phyloP scores from a whole-genome alignment of 257 asterid species.

The Scutellaria galericulata region DNA sequence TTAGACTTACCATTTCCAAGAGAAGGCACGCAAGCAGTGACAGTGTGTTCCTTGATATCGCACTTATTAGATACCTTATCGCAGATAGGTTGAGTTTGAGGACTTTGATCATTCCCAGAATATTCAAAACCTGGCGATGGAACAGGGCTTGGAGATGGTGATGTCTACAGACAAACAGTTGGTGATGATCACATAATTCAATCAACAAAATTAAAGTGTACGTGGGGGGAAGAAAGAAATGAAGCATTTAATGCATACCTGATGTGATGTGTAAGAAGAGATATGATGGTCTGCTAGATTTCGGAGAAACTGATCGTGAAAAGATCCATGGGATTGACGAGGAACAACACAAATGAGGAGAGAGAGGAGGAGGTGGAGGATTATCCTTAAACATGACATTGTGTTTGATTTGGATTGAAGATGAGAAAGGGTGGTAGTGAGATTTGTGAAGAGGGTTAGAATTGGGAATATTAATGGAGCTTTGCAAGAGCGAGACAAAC shows the following conservation, averaged over 20 bases:
- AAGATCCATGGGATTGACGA: background rate
- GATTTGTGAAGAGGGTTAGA: no score
- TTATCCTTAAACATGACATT: constrained; percentile 5
- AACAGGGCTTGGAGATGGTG: background rate
- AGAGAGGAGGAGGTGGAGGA: background rate
- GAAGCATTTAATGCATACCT: background rate
- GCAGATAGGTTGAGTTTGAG: constrained; percentile 33
- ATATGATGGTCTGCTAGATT: no score
- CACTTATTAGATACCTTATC: constrained; percentile 47
- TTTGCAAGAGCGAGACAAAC: no score
- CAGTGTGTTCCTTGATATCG: constrained; percentile 39
- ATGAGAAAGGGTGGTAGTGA: no score
- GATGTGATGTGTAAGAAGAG: no score
- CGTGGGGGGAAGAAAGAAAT: background rate
- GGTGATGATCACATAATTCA: background rate
- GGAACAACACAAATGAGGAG: background rate
- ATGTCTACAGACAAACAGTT: constrained; percentile 29
- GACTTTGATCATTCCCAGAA: constrained; percentile 1
- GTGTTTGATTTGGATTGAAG: no score
- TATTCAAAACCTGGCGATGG: constrained; percentile 36
- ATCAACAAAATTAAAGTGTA: no score
- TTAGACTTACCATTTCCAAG: constrained; percentile 42
- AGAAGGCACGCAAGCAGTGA: constrained; percentile 59
- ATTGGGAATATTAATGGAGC: no score
- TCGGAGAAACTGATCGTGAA: no score